phyloP scores from a whole-genome alignment of 116 monocot species.

The Dioscorea cayenensis region DNA sequence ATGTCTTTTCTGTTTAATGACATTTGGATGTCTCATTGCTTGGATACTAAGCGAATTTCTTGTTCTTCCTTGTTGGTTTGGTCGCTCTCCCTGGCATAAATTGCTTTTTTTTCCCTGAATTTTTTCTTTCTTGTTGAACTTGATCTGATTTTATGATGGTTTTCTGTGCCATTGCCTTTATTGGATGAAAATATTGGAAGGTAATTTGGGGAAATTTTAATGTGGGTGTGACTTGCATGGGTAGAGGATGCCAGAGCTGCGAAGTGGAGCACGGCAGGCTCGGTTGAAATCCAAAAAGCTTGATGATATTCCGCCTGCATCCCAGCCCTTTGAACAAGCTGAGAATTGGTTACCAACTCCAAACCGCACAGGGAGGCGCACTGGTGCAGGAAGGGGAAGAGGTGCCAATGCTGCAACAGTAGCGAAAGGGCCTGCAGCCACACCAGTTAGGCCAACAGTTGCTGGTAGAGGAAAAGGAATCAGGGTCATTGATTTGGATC shows the following conservation, averaged over 20 bases:
- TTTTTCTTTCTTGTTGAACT: not conserved
- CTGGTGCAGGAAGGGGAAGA: slow-evolving; percentile 47
- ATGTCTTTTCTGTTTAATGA: not conserved
- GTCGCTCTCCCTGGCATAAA: not conserved
- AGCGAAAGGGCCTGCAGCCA: slow-evolving; percentile 37
- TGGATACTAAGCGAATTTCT: slow-evolving; percentile 4
- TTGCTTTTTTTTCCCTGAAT: not conserved
- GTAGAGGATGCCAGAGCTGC: slow-evolving; percentile 93
- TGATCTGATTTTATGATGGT: slow-evolving; percentile 16
- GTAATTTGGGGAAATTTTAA: slow-evolving; percentile 14
- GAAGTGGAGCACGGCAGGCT: slow-evolving; percentile 90
- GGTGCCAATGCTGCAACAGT: slow-evolving; percentile 50
- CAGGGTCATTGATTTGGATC: slow-evolving; percentile 55
- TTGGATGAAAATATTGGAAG: slow-evolving; percentile 18
- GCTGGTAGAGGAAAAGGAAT: slow-evolving; percentile 65
- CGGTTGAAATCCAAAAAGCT: slow-evolving; percentile 67
- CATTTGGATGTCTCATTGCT: slow-evolving; percentile 1
- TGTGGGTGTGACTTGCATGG: slow-evolving; percentile 67
- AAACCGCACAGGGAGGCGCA: slow-evolving; percentile 53
- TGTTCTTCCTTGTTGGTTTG: not conserved
- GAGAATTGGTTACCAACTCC: slow-evolving; percentile 45
- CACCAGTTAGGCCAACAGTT: slow-evolving; percentile 30
- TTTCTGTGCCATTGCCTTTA: not conserved
- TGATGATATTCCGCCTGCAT: slow-evolving; percentile 46
- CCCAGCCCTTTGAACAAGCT: slow-evolving; percentile 36